Conservation (phyloP, 2,329 filamentous ascomycete species). For the Colletotrichum magnum region DNA sequence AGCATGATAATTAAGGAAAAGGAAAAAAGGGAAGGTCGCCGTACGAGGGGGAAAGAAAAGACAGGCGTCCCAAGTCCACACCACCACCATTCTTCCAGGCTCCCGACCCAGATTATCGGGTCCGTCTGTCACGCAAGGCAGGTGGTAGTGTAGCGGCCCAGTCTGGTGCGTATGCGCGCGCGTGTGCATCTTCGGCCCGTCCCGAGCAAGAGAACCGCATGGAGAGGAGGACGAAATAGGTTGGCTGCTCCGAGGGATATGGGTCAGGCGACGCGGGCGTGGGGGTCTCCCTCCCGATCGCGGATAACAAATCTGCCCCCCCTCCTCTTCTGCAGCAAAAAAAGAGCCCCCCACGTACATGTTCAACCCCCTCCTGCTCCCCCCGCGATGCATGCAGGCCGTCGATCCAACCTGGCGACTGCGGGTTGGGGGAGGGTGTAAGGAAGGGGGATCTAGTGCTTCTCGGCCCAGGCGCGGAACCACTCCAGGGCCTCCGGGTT, state of each 20-base stretch:
- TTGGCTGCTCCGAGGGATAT: neutral
- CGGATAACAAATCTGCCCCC: neutral
- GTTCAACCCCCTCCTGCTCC: no score
- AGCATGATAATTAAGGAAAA: no score
- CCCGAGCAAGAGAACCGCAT: constrained; percentile 7
- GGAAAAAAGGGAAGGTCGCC: no score
- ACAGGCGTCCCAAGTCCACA: neutral
- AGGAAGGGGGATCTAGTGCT: constrained; percentile 54
- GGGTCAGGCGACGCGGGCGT: neutral
- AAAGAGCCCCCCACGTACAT: constrained; percentile 16
- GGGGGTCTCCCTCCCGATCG: constrained; percentile 5
- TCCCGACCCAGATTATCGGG: neutral
- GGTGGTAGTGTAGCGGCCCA: neutral
- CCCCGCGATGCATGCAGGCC: neutral
- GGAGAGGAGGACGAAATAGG: neutral
- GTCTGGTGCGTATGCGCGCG: neutral
- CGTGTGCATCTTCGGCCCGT: constrained; percentile 21
- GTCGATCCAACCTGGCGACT: constrained; percentile 1
- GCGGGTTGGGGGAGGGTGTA: neutral
- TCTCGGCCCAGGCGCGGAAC: constrained; percentile 83
- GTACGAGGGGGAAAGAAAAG: no score
- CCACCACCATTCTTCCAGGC: neutral
- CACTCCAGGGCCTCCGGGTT: constrained; percentile 91
- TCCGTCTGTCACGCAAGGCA: neutral
- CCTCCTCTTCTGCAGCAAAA: neutral